phyloP scores from a whole-genome alignment of 1,284 basidiomycete species.

The Papiliotrema terrestris region DNA sequence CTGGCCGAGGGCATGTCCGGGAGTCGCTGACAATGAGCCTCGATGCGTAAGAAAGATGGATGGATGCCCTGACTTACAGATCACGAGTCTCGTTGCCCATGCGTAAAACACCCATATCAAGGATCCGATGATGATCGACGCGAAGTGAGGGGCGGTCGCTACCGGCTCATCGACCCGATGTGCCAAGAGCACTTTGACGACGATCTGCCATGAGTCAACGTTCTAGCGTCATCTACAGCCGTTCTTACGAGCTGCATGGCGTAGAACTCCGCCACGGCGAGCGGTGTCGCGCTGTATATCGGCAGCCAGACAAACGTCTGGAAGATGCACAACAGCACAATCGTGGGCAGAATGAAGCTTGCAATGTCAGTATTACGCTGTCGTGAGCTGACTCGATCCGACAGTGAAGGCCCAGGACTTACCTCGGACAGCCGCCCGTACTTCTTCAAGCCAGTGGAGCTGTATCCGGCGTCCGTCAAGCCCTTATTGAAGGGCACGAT shows the following conservation, averaged over 20 bases:
- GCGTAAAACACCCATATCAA: conserved; percentile 81
- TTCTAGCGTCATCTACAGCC: background rate
- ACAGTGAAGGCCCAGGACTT: conserved; percentile 24
- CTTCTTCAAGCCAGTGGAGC: conserved; percentile 59
- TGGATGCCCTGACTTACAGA: conserved; percentile 11
- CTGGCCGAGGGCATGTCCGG: conserved; percentile 70
- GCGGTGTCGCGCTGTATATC: conserved; percentile 81
- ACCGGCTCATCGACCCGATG: conserved; percentile 40
- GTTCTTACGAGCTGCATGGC: conserved; percentile 81
- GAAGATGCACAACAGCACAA: conserved; percentile 79
- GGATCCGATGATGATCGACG: conserved; percentile 80
- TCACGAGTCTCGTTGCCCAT: conserved; percentile 60
- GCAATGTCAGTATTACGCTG: conserved; percentile 74
- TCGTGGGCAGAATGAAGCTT: conserved; percentile 74
- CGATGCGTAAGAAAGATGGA: too few relatives aligned
- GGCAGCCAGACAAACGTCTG: conserved; percentile 75
- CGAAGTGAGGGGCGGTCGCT: conserved; percentile 70
- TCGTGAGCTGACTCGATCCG: background rate
- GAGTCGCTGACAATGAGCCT: too few relatives aligned
- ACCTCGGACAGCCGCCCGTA: conserved; percentile 72
- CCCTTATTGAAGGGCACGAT: conserved; percentile 82
- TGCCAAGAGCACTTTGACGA: conserved; percentile 27
- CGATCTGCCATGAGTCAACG: conserved; percentile 18
- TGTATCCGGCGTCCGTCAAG: conserved; percentile 67
- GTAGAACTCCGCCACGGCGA: conserved; percentile 80